Evolutionary conservation across 73 alveolate genomes (phyloP).

Genomic region (Paramecium pentaurelia): DNA sequence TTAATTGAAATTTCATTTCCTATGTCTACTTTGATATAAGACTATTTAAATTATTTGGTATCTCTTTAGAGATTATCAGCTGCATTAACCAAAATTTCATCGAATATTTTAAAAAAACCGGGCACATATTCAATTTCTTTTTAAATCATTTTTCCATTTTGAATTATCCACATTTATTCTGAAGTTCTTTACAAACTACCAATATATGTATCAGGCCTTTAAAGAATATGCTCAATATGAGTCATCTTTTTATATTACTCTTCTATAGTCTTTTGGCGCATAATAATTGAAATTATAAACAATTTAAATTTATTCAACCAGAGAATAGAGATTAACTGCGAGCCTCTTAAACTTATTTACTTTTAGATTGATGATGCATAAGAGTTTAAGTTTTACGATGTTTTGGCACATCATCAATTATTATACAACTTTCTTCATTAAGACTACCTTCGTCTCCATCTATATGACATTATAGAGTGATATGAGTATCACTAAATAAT

Average conservation of each 20-base stretch:
- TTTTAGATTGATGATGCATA: background rate
- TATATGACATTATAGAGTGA: background rate
- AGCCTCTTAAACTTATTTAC: background rate
- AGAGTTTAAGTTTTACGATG: slow-evolving; percentile 23
- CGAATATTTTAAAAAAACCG: slow-evolving; percentile 92
- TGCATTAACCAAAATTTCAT: slow-evolving; percentile 99
- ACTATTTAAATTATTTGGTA: slow-evolving; percentile 69
- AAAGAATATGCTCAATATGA: slow-evolving; percentile 89
- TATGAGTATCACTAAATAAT: background rate
- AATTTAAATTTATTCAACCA: background rate
- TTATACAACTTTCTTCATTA: background rate
- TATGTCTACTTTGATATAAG: slow-evolving; percentile 84
- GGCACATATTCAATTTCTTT: slow-evolving; percentile 92
- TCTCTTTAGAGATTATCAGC: slow-evolving; percentile 98
- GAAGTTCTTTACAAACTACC: slow-evolving; percentile 79
- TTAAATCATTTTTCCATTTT: slow-evolving; percentile 72
- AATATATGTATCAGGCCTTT: slow-evolving; percentile 98
- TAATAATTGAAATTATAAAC: background rate
- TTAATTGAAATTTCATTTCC: slow-evolving; percentile 78
- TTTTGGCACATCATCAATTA: background rate
- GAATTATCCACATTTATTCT: slow-evolving; percentile 84
- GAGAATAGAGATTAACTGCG: background rate
- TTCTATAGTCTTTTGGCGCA: slow-evolving; percentile 72
- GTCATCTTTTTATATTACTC: slow-evolving; percentile 90
- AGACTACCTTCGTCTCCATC: slow-evolving; percentile 18